Percentiles rank a stretch among this genome's conserved stretches.
phyloP scores from a whole-genome alignment of 805 yeast genomes.

The Lipomyces starkeyi region DNA sequence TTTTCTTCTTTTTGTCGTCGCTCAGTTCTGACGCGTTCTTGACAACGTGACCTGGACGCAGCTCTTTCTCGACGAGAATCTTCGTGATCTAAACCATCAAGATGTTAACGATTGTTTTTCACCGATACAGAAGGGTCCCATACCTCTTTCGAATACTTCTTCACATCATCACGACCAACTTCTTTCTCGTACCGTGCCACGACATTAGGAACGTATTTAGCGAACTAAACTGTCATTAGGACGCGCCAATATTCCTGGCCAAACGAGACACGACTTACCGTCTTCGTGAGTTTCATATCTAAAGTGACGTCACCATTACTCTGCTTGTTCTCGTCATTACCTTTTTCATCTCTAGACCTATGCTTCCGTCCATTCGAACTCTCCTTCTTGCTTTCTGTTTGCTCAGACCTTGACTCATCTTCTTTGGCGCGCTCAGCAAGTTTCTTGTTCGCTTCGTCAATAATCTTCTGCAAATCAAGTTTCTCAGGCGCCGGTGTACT shows the following conservation, averaged over 20 bases:
- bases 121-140: not conserved
- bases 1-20: constrained; percentile 69
- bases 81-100: constrained; percentile 55
- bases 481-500: constrained; percentile 41
- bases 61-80: constrained; percentile 70
- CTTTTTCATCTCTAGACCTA: constrained; percentile 7
- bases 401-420: constrained; percentile 37
- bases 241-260: not conserved
- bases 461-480: constrained; percentile 47
- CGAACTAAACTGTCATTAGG: constrained; percentile 55
- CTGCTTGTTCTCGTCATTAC: constrained; percentile 8
- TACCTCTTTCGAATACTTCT: constrained; percentile 74
- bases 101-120: not conserved
- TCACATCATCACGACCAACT: constrained; percentile 74
- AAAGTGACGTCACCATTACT: constrained; percentile 8
- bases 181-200: constrained; percentile 63
- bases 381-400: constrained; percentile 12
- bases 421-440: constrained; percentile 48
- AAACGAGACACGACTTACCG: constrained; percentile 9
- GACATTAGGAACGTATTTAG: constrained; percentile 78
- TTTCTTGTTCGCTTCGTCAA: constrained; percentile 48
- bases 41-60: constrained; percentile 47
- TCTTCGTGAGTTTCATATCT: constrained; percentile 27
- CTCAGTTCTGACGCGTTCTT: constrained; percentile 61
- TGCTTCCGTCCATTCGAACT: constrained; percentile 16